Evolutionary conservation across 441 rosid genomes (phyloP), one percentile per base, ranked within the genome.

Genomic region (Erodium texanum): DNA sequence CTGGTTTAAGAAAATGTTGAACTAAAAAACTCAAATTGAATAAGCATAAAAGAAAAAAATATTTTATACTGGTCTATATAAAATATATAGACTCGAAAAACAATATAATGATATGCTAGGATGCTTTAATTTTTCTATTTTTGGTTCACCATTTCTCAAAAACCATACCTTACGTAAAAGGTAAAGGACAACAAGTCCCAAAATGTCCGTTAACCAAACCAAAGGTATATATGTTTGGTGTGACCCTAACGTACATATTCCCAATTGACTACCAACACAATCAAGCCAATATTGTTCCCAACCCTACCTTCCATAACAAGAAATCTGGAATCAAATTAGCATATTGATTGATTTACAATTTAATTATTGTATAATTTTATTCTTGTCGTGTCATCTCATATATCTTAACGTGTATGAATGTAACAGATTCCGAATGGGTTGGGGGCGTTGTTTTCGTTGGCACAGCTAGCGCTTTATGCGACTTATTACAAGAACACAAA

Each of bases 401-500:
- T 27, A 1, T 1, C 32, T 1, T 27, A 27, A 27, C 32, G 6
- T 38, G 2, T 38, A 12, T 38, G 14, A 24, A 54, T 23, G 14
- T 32, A 16, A 16, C 61, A 73, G 76, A 23, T 66, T 56, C 67
- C 77, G 19, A 74, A 74, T 48, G 77, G 77, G 54, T 56, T 74
- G 18, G 77, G 77, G 15, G 24, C 73, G 24, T 3, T 74, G 3
- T 43, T 68, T 14, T 72, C 73, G 70, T 24, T 74, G 54, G 73
- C 77, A 50, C 77, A 74, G 27, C 24, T 74, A 23, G 66, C 69
- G 32, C 38, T 74, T 0, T 69, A 74, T 7, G 77, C 73, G 18
- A 58, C 67, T 1, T 74, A 65, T 43, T 65, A 41, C 70, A 74
- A 69, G 43, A 69, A 72, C 22, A 74, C 77, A 14, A 58, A 69